phyloP scores from a whole-genome alignment of 148 eudicot genomes.

The Arbutus unedo region DNA sequence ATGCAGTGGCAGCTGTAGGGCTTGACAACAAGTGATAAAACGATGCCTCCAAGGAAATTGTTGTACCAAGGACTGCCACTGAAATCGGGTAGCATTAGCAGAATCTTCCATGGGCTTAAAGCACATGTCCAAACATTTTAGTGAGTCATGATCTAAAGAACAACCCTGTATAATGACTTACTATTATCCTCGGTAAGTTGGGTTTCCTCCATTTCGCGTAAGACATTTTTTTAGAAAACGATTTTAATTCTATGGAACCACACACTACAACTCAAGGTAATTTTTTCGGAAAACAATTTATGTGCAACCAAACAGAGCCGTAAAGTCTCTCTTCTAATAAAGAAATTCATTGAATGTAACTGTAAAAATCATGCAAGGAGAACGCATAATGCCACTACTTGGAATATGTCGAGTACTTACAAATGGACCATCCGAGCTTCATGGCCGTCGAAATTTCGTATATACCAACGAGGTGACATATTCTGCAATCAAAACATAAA shows the following conservation, averaged over 20 bases:
- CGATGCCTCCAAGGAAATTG: not conserved
- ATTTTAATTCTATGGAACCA: not conserved
- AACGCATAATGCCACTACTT: not conserved
- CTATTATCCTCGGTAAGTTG: not conserved
- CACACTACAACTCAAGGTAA: not conserved
- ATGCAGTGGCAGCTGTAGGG: not conserved
- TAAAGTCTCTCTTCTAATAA: not conserved
- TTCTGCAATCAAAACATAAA: constrained; percentile 40
- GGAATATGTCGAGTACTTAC: constrained; percentile 44
- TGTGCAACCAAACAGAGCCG: not conserved
- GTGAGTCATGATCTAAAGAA: not conserved
- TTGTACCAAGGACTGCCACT: not conserved
- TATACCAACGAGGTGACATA: constrained; percentile 85
- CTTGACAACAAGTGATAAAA: not conserved
- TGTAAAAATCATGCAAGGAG: constrained; percentile 1
- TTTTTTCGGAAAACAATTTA: not conserved
- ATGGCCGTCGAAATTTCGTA: constrained; percentile 59
- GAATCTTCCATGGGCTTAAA: not conserved
- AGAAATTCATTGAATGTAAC: not conserved
- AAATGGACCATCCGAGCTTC: constrained; percentile 79
- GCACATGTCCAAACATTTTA: not conserved
- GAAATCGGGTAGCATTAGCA: not conserved
- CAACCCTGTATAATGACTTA: not conserved
- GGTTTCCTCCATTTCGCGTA: not conserved
- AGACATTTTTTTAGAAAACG: not conserved